These are phyloP conservation scores for Mycosphaerella sp. DNA, from an alignment of 2,329 filamentous ascomycete genomes.

Conservation along the genomic window DNA sequence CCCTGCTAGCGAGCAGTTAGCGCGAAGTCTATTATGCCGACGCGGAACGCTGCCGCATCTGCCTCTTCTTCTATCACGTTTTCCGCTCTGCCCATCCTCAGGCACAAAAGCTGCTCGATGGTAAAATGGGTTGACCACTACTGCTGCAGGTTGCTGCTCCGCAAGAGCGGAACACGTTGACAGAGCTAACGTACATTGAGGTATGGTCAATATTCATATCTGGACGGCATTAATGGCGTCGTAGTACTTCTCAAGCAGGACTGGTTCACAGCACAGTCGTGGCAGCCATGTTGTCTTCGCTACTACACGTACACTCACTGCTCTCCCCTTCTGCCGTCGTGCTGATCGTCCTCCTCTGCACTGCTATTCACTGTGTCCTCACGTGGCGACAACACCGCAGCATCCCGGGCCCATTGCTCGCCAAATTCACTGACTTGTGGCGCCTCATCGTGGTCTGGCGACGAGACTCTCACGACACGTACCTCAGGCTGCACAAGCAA, in stretches of 20 bases:
- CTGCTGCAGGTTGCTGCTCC: conserved; percentile 7
- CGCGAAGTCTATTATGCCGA: not conserved
- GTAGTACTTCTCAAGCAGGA: not conserved
- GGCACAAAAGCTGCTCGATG: not conserved
- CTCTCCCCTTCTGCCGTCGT: not conserved
- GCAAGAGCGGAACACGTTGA: conserved; percentile 2
- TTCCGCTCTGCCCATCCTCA: not conserved
- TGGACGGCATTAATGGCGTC: no score
- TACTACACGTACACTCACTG: conserved; percentile 6
- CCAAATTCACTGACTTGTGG: conserved; percentile 47
- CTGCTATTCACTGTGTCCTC: not conserved
- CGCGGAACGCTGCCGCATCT: not conserved
- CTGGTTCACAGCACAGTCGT: conserved; percentile 5
- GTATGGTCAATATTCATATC: not conserved
- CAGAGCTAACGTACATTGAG: no score
- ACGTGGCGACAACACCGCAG: conserved; percentile 27
- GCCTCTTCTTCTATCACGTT: not conserved
- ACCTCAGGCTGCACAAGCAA: conserved; percentile 54
- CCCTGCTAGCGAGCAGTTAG: conserved; percentile 6
- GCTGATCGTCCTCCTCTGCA: not conserved
- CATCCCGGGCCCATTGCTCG: conserved; percentile 47
- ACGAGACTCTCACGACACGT: conserved; percentile 50
- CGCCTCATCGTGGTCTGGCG: conserved; percentile 53
- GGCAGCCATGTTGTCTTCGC: conserved; percentile 7
- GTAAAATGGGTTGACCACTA: not conserved